Conservation (phyloP, 1,139 yeast species). For the Candida glucosophila region DNA sequence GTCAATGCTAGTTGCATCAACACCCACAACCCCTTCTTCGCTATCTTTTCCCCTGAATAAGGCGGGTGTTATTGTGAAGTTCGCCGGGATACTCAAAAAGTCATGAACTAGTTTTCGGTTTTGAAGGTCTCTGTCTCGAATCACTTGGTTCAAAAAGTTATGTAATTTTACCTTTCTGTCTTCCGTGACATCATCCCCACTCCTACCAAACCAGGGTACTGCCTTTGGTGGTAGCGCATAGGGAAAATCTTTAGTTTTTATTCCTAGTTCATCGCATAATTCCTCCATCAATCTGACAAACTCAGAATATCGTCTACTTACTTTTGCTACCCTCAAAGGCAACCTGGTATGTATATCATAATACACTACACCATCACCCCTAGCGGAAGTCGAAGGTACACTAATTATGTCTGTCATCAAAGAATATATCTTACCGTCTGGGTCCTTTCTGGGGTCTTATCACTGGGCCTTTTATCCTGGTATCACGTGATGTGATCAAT, state of each 20-base stretch:
- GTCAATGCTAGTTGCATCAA: conserved; percentile 11
- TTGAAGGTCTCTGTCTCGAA: conserved; percentile 38
- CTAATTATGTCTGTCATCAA: conserved; percentile 9
- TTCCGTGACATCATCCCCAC: conserved; percentile 29
- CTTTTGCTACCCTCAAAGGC: conserved; percentile 28
- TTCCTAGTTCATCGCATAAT: conserved; percentile 24
- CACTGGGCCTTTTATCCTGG: no score
- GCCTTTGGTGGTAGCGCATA: conserved; percentile 31
- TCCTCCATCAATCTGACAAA: conserved; percentile 22
- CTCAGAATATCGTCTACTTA: conserved; percentile 29
- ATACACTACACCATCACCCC: conserved; percentile 17
- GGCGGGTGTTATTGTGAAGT: conserved; percentile 16
- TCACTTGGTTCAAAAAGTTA: conserved; percentile 36
- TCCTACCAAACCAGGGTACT: conserved; percentile 17
- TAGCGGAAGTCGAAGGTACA: conserved; percentile 15
- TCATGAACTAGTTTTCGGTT: conserved; percentile 22
- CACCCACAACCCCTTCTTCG: no score
- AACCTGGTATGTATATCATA: conserved; percentile 24
- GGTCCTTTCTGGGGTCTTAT: no score
- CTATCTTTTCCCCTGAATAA: no score
- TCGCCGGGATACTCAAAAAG: conserved; percentile 30
- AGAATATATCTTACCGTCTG: no score
- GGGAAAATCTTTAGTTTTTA: conserved; percentile 29
- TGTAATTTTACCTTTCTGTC: conserved; percentile 40
- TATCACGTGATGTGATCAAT: no score